phyloP scores from a whole-genome alignment of 495 filamentous ascomycete species.

The Penicillium salamii region DNA sequence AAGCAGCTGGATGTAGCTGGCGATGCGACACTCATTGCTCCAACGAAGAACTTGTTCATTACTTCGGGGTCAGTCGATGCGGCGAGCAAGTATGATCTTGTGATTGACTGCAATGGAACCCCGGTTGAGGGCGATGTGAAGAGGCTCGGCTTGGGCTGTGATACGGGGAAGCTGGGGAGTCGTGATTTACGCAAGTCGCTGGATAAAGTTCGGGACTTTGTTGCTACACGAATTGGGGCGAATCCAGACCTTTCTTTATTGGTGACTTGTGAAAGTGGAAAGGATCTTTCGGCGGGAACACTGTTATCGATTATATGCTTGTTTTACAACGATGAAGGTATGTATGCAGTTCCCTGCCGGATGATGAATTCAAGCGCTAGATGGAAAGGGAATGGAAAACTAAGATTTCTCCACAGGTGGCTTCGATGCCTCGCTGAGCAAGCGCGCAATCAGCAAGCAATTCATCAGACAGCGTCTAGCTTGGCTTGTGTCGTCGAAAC shows the following conservation, averaged over 20 bases:
- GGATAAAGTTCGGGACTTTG: constrained; percentile 50
- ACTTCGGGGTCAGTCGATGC: constrained; percentile 19
- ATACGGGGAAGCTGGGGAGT: constrained; percentile 67
- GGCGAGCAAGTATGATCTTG: constrained; percentile 35
- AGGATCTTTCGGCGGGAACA: constrained; percentile 63
- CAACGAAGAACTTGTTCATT: constrained; percentile 42
- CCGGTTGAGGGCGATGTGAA: constrained; percentile 29
- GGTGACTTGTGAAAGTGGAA: constrained; percentile 60
- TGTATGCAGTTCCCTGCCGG: constrained; percentile 4
- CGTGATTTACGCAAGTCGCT: constrained; percentile 69
- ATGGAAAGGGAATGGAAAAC: constrained; percentile 15
- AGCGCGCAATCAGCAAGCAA: constrained; percentile 60
- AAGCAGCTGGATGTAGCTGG: constrained; percentile 18
- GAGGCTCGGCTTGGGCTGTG: constrained; percentile 61
- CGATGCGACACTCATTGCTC: constrained; percentile 31
- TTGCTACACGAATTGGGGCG: constrained; percentile 26
- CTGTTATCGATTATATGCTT: constrained; percentile 62
- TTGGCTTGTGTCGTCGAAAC: constrained; percentile 70
- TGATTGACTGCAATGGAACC: constrained; percentile 46
- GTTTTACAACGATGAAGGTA: constrained; percentile 58
- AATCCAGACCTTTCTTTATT: constrained; percentile 41
- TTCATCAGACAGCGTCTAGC: constrained; percentile 72
- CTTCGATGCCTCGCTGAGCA: constrained; percentile 25
- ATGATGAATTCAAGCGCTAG: constrained; percentile 20
- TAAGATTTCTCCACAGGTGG: constrained; percentile 27